Evolutionary conservation across 1,139 yeast species (phyloP), one percentile per base, ranked within the genome.

Genomic region (Suhomyces bribrorum): DNA sequence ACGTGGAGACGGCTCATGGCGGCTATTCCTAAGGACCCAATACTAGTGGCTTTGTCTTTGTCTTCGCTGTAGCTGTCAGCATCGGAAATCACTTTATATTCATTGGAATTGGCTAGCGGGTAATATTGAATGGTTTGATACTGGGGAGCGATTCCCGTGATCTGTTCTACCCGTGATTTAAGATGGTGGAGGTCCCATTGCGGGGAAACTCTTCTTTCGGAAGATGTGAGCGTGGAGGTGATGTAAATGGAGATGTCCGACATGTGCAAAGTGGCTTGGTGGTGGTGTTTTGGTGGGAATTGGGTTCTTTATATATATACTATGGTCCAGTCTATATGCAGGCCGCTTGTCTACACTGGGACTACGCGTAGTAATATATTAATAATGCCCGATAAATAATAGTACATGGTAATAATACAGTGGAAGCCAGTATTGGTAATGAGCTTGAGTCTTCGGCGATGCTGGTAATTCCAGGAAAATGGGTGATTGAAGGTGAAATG

Each of bases 121-220:
- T 76, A 79, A 37, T 80, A 60, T 34, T 68, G 70, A 17, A 86
- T 61, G 16, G 64, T 62, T 59, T 86, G 95, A 45, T 59, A 66
- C 16, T 56, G 41, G 1, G 88, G 86, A 5, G 83, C 79, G 30
- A 90, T 78, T 1, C 97, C 97, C 0, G 96, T 88, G 43, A 87
- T 76, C 16, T 71, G 73, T 53, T 86, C 94, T 14, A 89, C 60
- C 45, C 77, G 73, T 27, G 66, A 54, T 49, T 82, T 78, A 41
- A 89, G 68, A 47, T 79, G 67, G 4, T 59, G 60, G 25, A 87
- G 46, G 0, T 77, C 61, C 88, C 95, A 85, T 32, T 70, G 73
- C 0, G 80, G 77, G 0, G 86, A 76, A 22, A 89, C 64, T 33
- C 87, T 64, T 34, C 92, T 64, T 56, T 86, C 94, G 1, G 94